phyloP scores from a whole-genome alignment of 371 early-diverging fungal genomes.

The Mortierella sp. region DNA sequence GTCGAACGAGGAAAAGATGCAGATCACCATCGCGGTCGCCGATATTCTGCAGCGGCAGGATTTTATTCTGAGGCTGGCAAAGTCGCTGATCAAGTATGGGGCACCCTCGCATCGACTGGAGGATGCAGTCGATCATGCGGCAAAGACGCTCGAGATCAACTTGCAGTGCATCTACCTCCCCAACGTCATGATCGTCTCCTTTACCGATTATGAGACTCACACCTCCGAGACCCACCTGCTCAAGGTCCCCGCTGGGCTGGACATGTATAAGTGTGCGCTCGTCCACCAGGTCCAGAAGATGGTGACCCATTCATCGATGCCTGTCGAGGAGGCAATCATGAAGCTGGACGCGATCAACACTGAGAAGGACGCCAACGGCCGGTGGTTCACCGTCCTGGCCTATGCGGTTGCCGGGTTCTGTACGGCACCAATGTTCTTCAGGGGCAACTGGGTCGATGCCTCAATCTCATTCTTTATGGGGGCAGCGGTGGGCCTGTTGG shows the following conservation, averaged over 20 bases:
- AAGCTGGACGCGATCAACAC: conserved; percentile 70
- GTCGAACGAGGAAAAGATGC: conserved; percentile 65
- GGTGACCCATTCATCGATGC: conserved; percentile 62
- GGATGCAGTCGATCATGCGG: conserved; percentile 70
- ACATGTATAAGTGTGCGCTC: conserved; percentile 72
- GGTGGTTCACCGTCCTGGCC: conserved; percentile 63
- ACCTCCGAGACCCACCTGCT: conserved; percentile 82
- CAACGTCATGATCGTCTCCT: conserved; percentile 76
- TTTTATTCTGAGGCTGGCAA: conserved; percentile 76
- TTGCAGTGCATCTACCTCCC: conserved; percentile 73
- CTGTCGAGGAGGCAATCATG: conserved; percentile 68
- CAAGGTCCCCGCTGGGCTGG: conserved; percentile 66
- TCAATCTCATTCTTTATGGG: conserved; percentile 72
- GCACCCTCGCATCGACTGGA: conserved; percentile 85
- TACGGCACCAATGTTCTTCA: conserved; percentile 74
- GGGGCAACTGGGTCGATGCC: conserved; percentile 75
- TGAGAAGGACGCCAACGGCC: conserved; percentile 64
- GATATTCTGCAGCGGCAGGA: conserved; percentile 78
- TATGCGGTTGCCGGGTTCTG: conserved; percentile 71
- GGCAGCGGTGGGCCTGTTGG: conserved; percentile 67
- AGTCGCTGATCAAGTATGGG: conserved; percentile 78
- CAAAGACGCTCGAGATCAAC: conserved; percentile 69
- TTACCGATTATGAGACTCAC: conserved; percentile 79
- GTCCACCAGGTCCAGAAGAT: conserved; percentile 68
- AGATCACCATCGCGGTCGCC: conserved; percentile 68